These are phyloP conservation scores for Cicer judaicum DNA, from an alignment of 306 rosid genomes.

Conservation along the genomic window DNA sequence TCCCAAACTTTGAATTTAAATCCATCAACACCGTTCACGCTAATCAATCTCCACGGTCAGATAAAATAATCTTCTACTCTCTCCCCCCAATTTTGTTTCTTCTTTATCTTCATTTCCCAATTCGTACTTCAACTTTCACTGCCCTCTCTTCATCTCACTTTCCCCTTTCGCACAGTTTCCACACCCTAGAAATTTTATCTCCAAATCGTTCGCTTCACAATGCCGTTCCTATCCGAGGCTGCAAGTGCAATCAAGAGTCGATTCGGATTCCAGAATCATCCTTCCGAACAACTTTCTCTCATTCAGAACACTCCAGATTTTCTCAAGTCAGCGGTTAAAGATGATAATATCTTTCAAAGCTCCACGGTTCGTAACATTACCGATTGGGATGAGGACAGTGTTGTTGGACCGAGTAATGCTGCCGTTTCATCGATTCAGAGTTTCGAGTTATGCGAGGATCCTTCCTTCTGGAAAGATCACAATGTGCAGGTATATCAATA, in stretches of 20 bases:
- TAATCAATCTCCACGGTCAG: constrained; percentile 41
- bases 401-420: constrained; percentile 41
- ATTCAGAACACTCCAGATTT: constrained; percentile 72
- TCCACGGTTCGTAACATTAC: constrained; percentile 61
- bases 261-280: constrained; percentile 78
- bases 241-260: constrained; percentile 86
- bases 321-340: constrained; percentile 64
- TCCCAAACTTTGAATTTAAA: constrained; percentile 46
- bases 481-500: constrained; percentile 77
- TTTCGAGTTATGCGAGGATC: constrained; percentile 83
- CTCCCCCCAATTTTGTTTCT: constrained; percentile 12
- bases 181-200: constrained; percentile 10
- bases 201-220: constrained; percentile 25
- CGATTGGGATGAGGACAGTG: constrained; percentile 58
- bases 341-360: constrained; percentile 51
- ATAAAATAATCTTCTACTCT: constrained; percentile 43
- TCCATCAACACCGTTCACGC: constrained; percentile 53
- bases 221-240: constrained; percentile 86
- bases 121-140: background rate
- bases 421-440: constrained; percentile 58
- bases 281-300: constrained; percentile 53
- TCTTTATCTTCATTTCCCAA: background rate
- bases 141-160: background rate
- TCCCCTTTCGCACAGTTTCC: background rate
- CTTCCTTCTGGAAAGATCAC: constrained; percentile 96